Conservation (phyloP, 129 eudicot genomes). For the Deinandra increscens region DNA sequence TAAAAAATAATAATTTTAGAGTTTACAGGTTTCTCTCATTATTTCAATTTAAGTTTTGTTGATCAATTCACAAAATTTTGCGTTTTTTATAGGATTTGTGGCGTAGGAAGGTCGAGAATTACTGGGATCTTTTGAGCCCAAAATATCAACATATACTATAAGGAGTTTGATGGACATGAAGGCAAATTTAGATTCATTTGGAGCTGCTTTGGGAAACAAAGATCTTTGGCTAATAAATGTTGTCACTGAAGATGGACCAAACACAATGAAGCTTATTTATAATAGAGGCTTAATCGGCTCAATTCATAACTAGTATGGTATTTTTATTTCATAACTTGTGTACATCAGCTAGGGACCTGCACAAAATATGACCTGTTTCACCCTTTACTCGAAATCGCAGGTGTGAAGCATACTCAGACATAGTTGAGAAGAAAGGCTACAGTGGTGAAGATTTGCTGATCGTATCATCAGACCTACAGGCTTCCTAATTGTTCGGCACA, state of each 20-base stretch:
- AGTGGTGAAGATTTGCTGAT: constrained; percentile 92
- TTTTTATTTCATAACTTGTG: background rate
- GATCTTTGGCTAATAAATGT: constrained; percentile 98
- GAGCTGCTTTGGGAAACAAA: constrained; percentile 88
- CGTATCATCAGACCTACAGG: constrained; percentile 96
- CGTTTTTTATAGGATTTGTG: constrained; percentile 63
- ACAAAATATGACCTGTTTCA: background rate
- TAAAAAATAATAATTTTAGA: too few species aligned
- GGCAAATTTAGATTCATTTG: constrained; percentile 92
- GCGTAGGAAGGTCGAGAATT: constrained; percentile 78
- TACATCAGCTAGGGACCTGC: background rate
- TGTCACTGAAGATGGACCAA: constrained; percentile 93
- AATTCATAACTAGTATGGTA: constrained; percentile 73
- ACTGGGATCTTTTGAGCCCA: too few species aligned
- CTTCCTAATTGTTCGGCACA: constrained; percentile 71
- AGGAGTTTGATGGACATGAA: constrained; percentile 99
- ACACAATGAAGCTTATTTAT: constrained; percentile 80
- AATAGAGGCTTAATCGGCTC: constrained; percentile 96
- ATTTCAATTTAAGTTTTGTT: background rate
- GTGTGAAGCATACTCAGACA: constrained; percentile 99
- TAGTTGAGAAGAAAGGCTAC: constrained; percentile 86
- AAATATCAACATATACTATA: constrained; percentile 67
- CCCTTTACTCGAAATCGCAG: constrained; percentile 32
- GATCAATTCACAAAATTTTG: background rate
- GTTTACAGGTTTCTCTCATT: background rate